Base-by-base conservation (phyloP, 306 rosid species). In the Sesbania bispinosa region DNA sequence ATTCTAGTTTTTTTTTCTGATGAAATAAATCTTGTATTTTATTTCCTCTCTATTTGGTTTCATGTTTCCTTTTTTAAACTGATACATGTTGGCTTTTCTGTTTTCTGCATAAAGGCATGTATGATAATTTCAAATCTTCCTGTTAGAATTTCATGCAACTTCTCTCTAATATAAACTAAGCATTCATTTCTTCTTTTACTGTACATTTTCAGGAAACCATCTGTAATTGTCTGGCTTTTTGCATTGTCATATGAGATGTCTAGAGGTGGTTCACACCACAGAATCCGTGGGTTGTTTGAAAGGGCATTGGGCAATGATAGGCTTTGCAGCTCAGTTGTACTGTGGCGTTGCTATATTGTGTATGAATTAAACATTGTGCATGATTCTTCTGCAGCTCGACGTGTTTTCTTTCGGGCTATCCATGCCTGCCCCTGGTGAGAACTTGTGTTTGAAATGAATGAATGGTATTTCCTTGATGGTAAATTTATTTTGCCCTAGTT, bases 341-440 rank as follows among this genome's bases (percentile, higher is more conserved):
- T 94, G 33, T 94, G 98, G 98, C 94, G 97, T 16, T 90, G 78
- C 81, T 94, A 94, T 81, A 79, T 94, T 64, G 82, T 79, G 8
- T 94, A 83, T 64, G 97, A 94, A 78, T 74, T 83, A 67, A 79
- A 81, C 64, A 59, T 84, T 69, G 84, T 87, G 51, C 19, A 53
- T 6, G 85, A 89, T 83, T 86, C 89, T 62, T 83, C 89, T 60
- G 85, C 90, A 2, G 94, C 98, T 24, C 82, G 86, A 60, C 90
- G 97, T 33, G 77, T 89, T 35, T 94, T 90, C 87, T 94, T 94
- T 74, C 90, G 98, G 29, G 98, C 97, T 35, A 90, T 94, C 54
- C 98, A 94, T 87, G 87, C 98, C 36, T 94, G 97, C 70, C 98
- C 98, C 15, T 90, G 97, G 98, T 94, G 77, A 87, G 89, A 60